Evolutionary conservation across 2,329 filamentous ascomycete species (phyloP).

Genomic region (Aspergillus caelatus): DNA sequence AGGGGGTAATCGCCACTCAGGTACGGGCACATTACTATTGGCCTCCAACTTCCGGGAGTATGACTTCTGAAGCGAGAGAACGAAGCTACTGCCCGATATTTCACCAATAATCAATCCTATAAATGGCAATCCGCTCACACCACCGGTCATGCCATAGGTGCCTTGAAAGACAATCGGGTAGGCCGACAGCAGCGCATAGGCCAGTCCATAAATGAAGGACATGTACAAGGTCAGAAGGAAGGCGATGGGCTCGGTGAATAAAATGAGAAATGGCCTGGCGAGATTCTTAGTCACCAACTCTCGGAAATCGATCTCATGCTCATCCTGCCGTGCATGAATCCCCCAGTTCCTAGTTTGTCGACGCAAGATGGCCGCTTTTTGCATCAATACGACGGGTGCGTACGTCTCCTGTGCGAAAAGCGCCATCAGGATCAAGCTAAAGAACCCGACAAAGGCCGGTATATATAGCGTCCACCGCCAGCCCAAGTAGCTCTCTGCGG

Average conservation of each 20-base stretch:
- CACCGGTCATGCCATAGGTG: slow-evolving; percentile 20
- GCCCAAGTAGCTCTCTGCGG: slow-evolving; percentile 47
- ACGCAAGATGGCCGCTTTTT: slow-evolving; percentile 24
- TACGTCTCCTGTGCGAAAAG: slow-evolving; percentile 57
- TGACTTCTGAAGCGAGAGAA: slow-evolving; percentile 19
- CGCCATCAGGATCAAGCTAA: slow-evolving; percentile 35
- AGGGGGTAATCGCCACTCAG: slow-evolving; percentile 29
- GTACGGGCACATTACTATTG: slow-evolving; percentile 24
- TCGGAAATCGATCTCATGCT: slow-evolving; percentile 22
- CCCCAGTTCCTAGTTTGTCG: slow-evolving; percentile 27
- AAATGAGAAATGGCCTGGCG: slow-evolving; percentile 23
- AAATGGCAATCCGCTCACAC: slow-evolving; percentile 22
- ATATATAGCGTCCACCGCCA: slow-evolving; percentile 56
- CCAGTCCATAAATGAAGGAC: slow-evolving; percentile 26
- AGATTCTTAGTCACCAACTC: slow-evolving; percentile 25
- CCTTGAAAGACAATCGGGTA: slow-evolving; percentile 26
- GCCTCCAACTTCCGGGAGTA: slow-evolving; percentile 21
- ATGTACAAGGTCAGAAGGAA: slow-evolving; percentile 30
- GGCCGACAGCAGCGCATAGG: slow-evolving; percentile 24
- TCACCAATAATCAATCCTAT: slow-evolving; percentile 25
- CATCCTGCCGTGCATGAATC: slow-evolving; percentile 25
- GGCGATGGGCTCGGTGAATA: slow-evolving; percentile 29
- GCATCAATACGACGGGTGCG: slow-evolving; percentile 39
- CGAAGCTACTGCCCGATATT: slow-evolving; percentile 19
- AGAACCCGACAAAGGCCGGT: slow-evolving; percentile 54